Conservation (phyloP, 2,329 filamentous ascomycete genomes). For the Bipolaris oryzae region DNA sequence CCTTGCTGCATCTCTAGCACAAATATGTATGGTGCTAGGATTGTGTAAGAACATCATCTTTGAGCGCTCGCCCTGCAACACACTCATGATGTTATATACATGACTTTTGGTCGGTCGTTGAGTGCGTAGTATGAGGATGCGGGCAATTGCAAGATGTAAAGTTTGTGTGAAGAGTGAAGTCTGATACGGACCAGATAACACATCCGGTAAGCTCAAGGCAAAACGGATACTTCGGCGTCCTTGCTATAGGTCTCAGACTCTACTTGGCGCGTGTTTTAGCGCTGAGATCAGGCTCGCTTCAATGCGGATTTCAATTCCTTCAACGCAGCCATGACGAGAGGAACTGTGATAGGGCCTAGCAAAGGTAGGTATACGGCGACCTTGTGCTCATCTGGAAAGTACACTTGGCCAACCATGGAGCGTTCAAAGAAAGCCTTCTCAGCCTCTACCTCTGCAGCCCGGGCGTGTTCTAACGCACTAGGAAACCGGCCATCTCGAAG, state of each 20-base stretch:
- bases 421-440: conserved; percentile 98
- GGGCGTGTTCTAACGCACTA: conserved; percentile 75
- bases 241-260: background rate
- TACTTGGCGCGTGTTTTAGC: background rate
- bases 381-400: conserved; percentile 98
- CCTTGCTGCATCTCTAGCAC: background rate
- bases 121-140: background rate
- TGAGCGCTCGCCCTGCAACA: background rate
- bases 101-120: background rate
- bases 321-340: conserved; percentile 79
- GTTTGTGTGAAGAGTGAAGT: background rate
- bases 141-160: background rate
- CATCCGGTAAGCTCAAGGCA: background rate
- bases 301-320: conserved; percentile 64
- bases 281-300: conserved; percentile 22
- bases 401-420: conserved; percentile 98
- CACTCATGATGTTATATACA: no score
- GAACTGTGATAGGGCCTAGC: conserved; percentile 87
- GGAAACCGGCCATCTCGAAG: conserved; percentile 67
- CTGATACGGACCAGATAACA: background rate
- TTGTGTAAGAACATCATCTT: background rate
- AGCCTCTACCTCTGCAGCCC: conserved; percentile 84
- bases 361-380: conserved; percentile 93
- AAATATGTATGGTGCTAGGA: background rate
- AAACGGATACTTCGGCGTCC: background rate